Evolutionary conservation across 177 flowering plant genomes (phyloP), one percentile per base, ranked within the genome.

Genomic region (Vitis hybrid): DNA sequence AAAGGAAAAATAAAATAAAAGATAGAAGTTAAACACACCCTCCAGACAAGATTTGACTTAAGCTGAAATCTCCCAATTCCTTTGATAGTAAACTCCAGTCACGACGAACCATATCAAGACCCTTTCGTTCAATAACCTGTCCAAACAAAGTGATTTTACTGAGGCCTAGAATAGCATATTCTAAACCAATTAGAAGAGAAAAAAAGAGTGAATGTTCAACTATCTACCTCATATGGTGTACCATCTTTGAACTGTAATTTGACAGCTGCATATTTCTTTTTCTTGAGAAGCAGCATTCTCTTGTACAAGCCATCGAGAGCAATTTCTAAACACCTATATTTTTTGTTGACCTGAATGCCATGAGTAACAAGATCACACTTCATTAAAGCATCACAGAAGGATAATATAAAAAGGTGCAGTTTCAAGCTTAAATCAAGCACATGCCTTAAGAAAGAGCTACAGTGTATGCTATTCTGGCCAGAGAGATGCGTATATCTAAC

Each of bases 221-320:
- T 21, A 56, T 21, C 50, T 67, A 91, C 99, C 97, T 93, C 97
- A 79, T 84, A 85, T 20, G 87, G 80, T 59, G 2, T 79, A 61
- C 93, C 97, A 75, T 96, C 91, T 74, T 82, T 93, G 75, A 87
- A 88, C 69, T 86, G 91, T 81, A 91, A 76, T 76, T 92, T 96
- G 65, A 96, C 93, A 65, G 99, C 98, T 61, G 99, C 99, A 85
- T 96, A 96, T 75, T 96, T 96, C 83, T 96, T 96, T 82, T 96
- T 96, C 91, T 93, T 96, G 61, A 96, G 92, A 77, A 96, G 93
- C 50, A 96, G 79, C 98, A 96, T 96, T 79, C 98, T 91, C 90
- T 91, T 92, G 86, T 93, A 96, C 82, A 93, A 55, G 62, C 99
- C 99, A 84, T 96, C 98, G 79, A 92, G 95, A 77, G 88, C 99